Evolutionary conservation across 441 rosid species (phyloP).

Genomic region (Gossypium davidsonii): DNA sequence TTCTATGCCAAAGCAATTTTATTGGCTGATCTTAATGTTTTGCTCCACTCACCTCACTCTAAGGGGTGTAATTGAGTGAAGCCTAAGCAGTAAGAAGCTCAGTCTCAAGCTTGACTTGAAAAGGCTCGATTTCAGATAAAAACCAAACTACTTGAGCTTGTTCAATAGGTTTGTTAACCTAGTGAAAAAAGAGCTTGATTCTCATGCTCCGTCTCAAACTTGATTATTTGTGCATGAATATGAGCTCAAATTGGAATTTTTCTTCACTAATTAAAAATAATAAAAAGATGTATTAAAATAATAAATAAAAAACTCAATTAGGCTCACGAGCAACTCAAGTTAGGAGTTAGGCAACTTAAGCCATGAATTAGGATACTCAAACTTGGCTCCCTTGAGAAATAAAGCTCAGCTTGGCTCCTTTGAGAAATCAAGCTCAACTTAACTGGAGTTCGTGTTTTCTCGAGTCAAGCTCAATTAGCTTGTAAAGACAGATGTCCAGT

Average conservation of each 20-base stretch:
- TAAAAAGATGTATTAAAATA: background rate
- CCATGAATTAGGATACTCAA: background rate
- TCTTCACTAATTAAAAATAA: background rate
- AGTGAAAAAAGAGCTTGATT: background rate
- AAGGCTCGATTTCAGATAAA: background rate
- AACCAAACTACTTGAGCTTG: background rate
- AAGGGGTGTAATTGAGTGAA: background rate
- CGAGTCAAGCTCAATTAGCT: background rate
- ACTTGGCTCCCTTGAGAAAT: background rate
- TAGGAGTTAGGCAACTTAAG: background rate
- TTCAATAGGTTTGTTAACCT: background rate
- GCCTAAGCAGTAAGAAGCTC: background rate
- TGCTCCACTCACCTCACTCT: background rate
- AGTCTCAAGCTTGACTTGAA: background rate
- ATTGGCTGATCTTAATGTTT: background rate
- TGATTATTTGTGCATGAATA: background rate
- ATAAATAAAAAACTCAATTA: background rate
- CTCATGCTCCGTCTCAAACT: background rate
- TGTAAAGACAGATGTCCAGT: background rate
- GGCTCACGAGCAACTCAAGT: background rate
- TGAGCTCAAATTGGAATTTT: background rate
- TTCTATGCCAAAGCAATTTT: background rate
- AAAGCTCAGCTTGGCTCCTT: background rate
- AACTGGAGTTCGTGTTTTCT: background rate
- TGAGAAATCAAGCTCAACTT: background rate